A percentile compares a stretch with the other conserved stretches of the same genome.
Conservation (phyloP, 257 asterid species). For the Capsicum baccatum region DNA sequence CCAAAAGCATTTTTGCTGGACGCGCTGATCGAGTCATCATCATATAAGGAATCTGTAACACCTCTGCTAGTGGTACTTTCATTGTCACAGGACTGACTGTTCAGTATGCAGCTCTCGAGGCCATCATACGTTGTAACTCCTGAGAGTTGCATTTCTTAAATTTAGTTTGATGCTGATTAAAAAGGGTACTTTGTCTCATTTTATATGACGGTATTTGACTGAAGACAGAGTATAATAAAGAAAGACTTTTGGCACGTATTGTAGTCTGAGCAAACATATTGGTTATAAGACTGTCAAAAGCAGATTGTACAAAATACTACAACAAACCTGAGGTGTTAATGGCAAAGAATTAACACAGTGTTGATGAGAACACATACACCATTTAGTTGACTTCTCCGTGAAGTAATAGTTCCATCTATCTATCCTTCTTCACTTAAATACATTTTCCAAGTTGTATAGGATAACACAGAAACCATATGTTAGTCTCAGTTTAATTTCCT, state of each 20-base stretch:
- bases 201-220: too few relatives aligned
- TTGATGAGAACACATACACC: neutral
- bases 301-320: neutral
- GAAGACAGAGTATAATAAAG: too few relatives aligned
- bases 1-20: constrained; percentile 73
- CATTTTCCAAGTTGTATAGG: too few relatives aligned
- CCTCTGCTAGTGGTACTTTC: constrained; percentile 71
- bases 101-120: constrained; percentile 78
- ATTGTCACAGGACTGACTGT: constrained; percentile 55
- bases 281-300: neutral
- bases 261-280: neutral
- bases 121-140: constrained; percentile 79
- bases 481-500: neutral
- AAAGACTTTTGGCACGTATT: too few relatives aligned
- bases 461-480: neutral
- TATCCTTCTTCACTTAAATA: constrained; percentile 15
- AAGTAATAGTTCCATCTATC: neutral
- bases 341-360: neutral
- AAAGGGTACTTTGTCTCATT: too few relatives aligned
- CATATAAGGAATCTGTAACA: constrained; percentile 69
- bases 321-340: neutral
- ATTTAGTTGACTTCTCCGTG: neutral
- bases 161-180: neutral
- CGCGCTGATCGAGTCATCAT: constrained; percentile 79
- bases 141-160: neutral